Percentiles rank a stretch among this genome's conserved stretches.
Conservation (phyloP, 2,329 filamentous ascomycete species). For the Microcera coccophila region DNA sequence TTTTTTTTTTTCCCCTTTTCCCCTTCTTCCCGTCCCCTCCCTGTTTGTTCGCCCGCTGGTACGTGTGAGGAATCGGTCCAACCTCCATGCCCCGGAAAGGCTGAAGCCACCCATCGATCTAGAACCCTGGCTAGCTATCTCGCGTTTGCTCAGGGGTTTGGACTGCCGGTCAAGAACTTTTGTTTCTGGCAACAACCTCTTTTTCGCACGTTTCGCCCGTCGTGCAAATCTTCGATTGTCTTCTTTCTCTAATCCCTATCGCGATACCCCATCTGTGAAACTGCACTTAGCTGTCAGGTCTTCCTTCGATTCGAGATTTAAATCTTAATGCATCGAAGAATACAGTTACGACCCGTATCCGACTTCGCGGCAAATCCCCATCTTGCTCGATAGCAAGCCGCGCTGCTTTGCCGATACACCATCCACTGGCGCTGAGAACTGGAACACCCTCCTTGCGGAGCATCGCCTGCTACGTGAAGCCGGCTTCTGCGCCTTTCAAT, state of each 20-base stretch:
- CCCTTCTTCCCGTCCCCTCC: not conserved
- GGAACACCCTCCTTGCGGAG: constrained; percentile 3
- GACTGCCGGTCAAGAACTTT: constrained; percentile 16
- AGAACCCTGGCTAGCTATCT: constrained; percentile 28
- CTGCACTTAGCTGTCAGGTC: constrained; percentile 24
- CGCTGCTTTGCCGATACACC: constrained; percentile 12
- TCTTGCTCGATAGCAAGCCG: constrained; percentile 19
- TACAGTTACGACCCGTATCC: constrained; percentile 3
- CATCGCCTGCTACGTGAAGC: constrained; percentile 15
- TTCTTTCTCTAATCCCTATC: constrained; percentile 5
- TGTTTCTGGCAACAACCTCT: not conserved
- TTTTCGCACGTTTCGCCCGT: not conserved
- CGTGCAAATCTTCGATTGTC: constrained; percentile 3
- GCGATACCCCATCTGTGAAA: constrained; percentile 24
- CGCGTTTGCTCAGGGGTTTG: constrained; percentile 30
- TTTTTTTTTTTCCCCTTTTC: not conserved
- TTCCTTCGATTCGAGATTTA: constrained; percentile 18
- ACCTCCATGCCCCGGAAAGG: constrained; percentile 22
- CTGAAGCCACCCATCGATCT: constrained; percentile 29
- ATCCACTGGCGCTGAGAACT: constrained; percentile 13
- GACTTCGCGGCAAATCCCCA: not conserved
- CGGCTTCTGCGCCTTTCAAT: constrained; percentile 47
- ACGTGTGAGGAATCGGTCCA: constrained; percentile 7
- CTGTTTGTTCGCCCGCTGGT: constrained; percentile 7
- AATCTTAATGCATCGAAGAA: constrained; percentile 30